Conservation (phyloP, 257 asterid genomes). For the Lavandula angustifolia region DNA sequence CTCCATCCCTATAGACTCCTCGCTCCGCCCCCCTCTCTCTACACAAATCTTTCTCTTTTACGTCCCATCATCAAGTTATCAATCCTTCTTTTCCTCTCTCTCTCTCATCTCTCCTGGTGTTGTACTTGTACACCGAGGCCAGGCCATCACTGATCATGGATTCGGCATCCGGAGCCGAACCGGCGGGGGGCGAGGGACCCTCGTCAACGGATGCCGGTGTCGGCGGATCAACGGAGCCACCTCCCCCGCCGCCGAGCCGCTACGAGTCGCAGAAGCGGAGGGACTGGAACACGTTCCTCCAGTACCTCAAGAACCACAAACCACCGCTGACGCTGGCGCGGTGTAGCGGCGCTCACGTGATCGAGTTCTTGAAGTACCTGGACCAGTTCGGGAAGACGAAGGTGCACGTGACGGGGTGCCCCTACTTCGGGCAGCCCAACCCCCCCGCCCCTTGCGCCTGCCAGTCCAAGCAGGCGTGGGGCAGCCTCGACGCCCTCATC, state of each 20-base stretch:
- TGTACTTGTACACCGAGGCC: neutral
- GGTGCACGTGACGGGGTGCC: constrained; percentile 46
- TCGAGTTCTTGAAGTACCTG: constrained; percentile 49
- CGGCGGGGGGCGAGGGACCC: neutral
- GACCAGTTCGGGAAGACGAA: constrained; percentile 57
- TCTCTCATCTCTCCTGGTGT: neutral
- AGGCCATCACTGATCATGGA: constrained; percentile 24
- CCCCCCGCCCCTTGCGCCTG: constrained; percentile 49
- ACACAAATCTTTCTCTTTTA: constrained; percentile 30
- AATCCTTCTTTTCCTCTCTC: constrained; percentile 9
- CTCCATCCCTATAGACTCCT: neutral
- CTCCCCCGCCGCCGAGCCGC: constrained; percentile 38
- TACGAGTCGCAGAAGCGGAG: constrained; percentile 53
- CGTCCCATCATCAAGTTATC: constrained; percentile 37
- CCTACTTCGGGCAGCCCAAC: constrained; percentile 48
- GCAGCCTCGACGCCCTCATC: constrained; percentile 51
- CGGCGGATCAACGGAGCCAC: constrained; percentile 27
- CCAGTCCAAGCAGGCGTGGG: constrained; percentile 50
- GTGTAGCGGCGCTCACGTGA: constrained; percentile 55
- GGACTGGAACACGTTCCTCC: constrained; percentile 52
- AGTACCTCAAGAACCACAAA: constrained; percentile 48
- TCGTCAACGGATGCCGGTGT: neutral
- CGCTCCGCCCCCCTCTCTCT: neutral
- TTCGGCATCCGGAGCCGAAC: constrained; percentile 27
- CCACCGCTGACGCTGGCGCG: constrained; percentile 47